These are phyloP conservation scores for Tieghemostelium lacteum DNA, from an alignment of 78 protist genomes.

Conservation along the genomic window DNA sequence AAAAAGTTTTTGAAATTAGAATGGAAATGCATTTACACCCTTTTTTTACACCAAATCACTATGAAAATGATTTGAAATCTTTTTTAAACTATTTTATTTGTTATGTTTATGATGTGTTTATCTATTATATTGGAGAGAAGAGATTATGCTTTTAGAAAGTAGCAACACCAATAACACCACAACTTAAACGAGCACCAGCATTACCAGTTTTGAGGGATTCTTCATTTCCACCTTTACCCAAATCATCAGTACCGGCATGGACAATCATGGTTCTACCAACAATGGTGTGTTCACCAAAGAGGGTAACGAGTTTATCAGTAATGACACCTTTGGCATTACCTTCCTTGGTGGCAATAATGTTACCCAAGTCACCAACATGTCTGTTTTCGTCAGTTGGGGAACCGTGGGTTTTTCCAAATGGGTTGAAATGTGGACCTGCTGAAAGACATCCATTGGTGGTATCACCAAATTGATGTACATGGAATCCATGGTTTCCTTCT, in stretches of 20 bases:
- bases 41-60: no score
- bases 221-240: slow-evolving; percentile 89
- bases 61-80: no score
- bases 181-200: slow-evolving; percentile 90
- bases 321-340: slow-evolving; percentile 48
- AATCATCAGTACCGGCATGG: slow-evolving; percentile 85
- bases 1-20: no score
- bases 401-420: slow-evolving; percentile 85
- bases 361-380: slow-evolving; percentile 90
- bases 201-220: slow-evolving; percentile 89
- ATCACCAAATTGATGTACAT: slow-evolving; percentile 86
- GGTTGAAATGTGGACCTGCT: slow-evolving; percentile 92
- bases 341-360: slow-evolving; percentile 51
- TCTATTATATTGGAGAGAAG: no score
- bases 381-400: slow-evolving; percentile 74
- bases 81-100: no score
- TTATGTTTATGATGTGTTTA: no score
- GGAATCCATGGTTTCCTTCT: slow-evolving; percentile 84
- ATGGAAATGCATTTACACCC: no score
- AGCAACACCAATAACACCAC: slow-evolving; percentile 26
- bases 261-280: slow-evolving; percentile 90
- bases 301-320: slow-evolving; percentile 71
- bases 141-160: no score
- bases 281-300: slow-evolving; percentile 82
- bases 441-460: slow-evolving; percentile 82